Percentiles rank a stretch among this genome's conserved stretches.
These are phyloP conservation scores for Aureobasidium sp. DNA, from an alignment of 2,329 filamentous ascomycete species.

Conservation along the genomic window DNA sequence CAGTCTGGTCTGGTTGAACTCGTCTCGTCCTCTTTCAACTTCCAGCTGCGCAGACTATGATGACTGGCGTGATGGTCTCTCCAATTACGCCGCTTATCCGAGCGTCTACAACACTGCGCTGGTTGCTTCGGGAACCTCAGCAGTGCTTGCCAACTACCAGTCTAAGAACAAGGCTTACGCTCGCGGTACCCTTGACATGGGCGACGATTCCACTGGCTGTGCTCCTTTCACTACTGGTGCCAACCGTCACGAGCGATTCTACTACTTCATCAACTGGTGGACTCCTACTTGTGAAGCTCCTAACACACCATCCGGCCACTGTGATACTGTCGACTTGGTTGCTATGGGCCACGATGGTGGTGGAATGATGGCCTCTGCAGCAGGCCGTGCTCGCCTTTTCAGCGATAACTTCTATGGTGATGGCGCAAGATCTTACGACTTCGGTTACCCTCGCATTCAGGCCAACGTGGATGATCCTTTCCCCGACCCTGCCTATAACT, in stretches of 20 bases:
- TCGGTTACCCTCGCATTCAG: constrained; percentile 31
- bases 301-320: constrained; percentile 22
- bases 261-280: constrained; percentile 34
- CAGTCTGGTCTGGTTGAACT: constrained; percentile 30
- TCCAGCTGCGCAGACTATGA: constrained; percentile 29
- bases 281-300: constrained; percentile 24
- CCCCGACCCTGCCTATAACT: constrained; percentile 26
- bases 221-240: constrained; percentile 28
- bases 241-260: constrained; percentile 34
- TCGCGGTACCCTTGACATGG: constrained; percentile 29
- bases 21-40: constrained; percentile 26
- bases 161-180: constrained; percentile 30
- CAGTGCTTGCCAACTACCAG: constrained; percentile 30
- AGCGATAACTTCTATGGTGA: constrained; percentile 33
- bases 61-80: constrained; percentile 30
- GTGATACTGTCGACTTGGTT: constrained; percentile 32
- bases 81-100: constrained; percentile 26
- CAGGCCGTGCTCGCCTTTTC: constrained; percentile 33
- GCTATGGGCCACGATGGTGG: constrained; percentile 30
- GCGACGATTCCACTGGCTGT: constrained; percentile 30
- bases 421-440: constrained; percentile 29
- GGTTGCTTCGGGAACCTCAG: constrained; percentile 25
- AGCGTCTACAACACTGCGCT: constrained; percentile 28
- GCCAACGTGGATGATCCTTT: constrained; percentile 27
- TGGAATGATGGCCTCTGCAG: constrained; percentile 29